These are phyloP conservation scores for Cucumis hystrix DNA, from an alignment of 306 rosid genomes.

Conservation along the genomic window DNA sequence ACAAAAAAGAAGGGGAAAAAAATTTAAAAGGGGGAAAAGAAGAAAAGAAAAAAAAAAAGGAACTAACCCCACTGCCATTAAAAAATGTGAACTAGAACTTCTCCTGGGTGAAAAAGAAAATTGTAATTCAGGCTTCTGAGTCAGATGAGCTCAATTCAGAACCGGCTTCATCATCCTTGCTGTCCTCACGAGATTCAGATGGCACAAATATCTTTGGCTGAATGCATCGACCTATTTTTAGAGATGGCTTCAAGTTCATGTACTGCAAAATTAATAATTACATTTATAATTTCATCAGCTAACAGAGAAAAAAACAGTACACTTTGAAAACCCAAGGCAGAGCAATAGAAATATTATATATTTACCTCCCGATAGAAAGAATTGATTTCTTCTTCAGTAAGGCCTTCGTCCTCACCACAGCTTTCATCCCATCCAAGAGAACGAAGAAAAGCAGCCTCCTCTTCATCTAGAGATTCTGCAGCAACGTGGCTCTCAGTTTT, in stretches of 20 bases:
- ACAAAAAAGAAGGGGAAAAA: slow-evolving; percentile 21
- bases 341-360: not conserved
- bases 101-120: slow-evolving; percentile 19
- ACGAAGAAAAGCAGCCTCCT: slow-evolving; percentile 91
- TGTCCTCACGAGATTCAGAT: slow-evolving; percentile 49
- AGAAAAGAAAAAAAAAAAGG: slow-evolving; percentile 14
- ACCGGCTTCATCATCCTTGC: slow-evolving; percentile 37
- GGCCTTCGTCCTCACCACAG: slow-evolving; percentile 85
- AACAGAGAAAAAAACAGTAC: not conserved
- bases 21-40: not conserved
- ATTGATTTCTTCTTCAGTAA: slow-evolving; percentile 91
- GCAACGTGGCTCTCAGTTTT: slow-evolving; percentile 24
- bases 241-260: slow-evolving; percentile 41
- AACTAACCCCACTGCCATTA: slow-evolving; percentile 63
- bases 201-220: slow-evolving; percentile 58
- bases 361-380: slow-evolving; percentile 66
- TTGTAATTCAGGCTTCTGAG: slow-evolving; percentile 55
- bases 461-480: slow-evolving; percentile 60
- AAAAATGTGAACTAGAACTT: slow-evolving; percentile 44
- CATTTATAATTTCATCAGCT: not conserved
- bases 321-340: not conserved
- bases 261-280: slow-evolving; percentile 24
- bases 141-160: slow-evolving; percentile 65
- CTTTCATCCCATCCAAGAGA: slow-evolving; percentile 98
- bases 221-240: slow-evolving; percentile 42